Conservation (phyloP, 2,329 filamentous ascomycete species). For the Penicillium griseofulvum region DNA sequence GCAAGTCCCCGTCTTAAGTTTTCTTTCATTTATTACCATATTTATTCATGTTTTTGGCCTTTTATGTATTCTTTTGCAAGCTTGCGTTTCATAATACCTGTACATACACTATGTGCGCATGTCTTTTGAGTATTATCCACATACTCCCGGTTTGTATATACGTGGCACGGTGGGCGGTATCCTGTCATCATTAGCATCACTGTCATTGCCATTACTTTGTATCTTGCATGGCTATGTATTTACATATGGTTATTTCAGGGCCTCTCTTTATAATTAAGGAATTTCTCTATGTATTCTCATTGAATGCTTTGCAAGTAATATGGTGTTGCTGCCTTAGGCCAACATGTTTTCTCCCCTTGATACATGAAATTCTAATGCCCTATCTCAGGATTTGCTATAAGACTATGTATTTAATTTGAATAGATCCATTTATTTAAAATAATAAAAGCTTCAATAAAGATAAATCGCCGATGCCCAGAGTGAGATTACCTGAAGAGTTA, state of each 20-base stretch:
- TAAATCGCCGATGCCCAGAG: not conserved
- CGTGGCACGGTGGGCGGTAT: not conserved
- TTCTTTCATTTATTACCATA: not conserved
- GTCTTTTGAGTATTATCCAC: not conserved
- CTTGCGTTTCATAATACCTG: not conserved
- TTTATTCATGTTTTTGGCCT: not conserved
- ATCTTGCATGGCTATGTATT: not conserved
- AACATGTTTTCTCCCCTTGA: not conserved
- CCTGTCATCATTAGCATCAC: not conserved
- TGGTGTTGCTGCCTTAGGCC: not conserved
- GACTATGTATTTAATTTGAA: not conserved
- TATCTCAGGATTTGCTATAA: not conserved
- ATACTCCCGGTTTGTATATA: slow-evolving; percentile 2
- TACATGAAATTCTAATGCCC: not conserved
- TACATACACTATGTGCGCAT: slow-evolving; percentile 3
- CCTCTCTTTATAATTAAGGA: not conserved
- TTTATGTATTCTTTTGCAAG: not conserved
- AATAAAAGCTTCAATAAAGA: not conserved
- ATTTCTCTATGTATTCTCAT: not conserved
- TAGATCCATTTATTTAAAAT: not conserved
- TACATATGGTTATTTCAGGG: not conserved
- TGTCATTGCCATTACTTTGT: not conserved
- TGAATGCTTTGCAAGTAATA: not conserved
- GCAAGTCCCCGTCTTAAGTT: not conserved
- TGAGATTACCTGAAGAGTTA: not conserved